Percentiles rank a stretch among this genome's conserved stretches.
phyloP scores from a whole-genome alignment of 352 stramenopile genomes.

The Globisporangium canariense region DNA sequence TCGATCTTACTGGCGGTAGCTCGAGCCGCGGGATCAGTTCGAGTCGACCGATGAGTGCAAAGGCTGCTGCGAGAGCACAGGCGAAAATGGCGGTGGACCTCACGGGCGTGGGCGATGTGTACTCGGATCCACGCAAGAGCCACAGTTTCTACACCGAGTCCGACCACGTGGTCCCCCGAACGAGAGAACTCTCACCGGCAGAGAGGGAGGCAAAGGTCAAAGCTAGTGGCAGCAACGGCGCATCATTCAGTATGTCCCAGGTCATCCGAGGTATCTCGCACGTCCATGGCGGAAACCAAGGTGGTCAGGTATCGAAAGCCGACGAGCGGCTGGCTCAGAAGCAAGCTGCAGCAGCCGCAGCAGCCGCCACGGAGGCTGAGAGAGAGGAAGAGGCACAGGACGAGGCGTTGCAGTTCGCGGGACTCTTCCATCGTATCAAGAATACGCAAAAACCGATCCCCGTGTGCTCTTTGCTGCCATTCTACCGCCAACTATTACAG shows the following conservation, averaged over 20 bases:
- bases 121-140: slow-evolving; percentile 36
- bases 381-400: slow-evolving; percentile 58
- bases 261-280: slow-evolving; percentile 61
- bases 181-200: slow-evolving; percentile 17
- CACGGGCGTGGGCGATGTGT: slow-evolving; percentile 35
- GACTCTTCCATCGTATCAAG: slow-evolving; percentile 81
- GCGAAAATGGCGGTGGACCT: slow-evolving; percentile 38
- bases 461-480: slow-evolving; percentile 68
- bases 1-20: slow-evolving; percentile 15
- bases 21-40: not conserved
- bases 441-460: slow-evolving; percentile 71
- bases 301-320: not conserved
- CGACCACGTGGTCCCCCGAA: slow-evolving; percentile 33
- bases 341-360: slow-evolving; percentile 2
- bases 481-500: slow-evolving; percentile 81
- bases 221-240: not conserved
- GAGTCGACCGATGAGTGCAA: slow-evolving; percentile 50
- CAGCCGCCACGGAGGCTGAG: slow-evolving; percentile 7
- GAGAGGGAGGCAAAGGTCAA: slow-evolving; percentile 32
- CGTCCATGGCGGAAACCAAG: slow-evolving; percentile 27
- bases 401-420: slow-evolving; percentile 45
- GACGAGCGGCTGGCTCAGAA: slow-evolving; percentile 3
- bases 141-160: slow-evolving; percentile 79
- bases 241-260: slow-evolving; percentile 57
- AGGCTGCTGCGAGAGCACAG: slow-evolving; percentile 55